These are phyloP conservation scores for Erodium texanum DNA, from an alignment of 441 rosid species.

Conservation along the genomic window DNA sequence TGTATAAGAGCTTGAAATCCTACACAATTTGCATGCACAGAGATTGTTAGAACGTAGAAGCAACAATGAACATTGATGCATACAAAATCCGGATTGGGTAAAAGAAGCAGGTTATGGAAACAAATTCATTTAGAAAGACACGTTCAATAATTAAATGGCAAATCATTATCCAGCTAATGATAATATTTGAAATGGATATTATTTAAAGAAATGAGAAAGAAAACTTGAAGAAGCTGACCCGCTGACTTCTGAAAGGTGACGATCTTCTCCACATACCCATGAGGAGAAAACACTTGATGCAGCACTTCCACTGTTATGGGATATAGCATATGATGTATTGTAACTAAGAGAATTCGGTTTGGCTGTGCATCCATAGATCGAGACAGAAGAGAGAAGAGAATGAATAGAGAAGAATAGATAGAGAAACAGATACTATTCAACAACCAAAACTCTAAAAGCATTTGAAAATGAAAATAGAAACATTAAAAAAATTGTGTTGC, in stretches of 20 bases:
- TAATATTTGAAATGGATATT: slow-evolving; percentile 14
- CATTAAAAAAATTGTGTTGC: slow-evolving; percentile 1
- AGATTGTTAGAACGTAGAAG: slow-evolving; percentile 11
- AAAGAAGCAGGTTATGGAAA: slow-evolving; percentile 13
- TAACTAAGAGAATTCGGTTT: slow-evolving; percentile 7
- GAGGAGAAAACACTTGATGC: slow-evolving; percentile 8
- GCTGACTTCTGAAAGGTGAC: slow-evolving; percentile 8
- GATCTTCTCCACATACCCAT: slow-evolving; percentile 5
- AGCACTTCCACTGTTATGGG: slow-evolving; percentile 4
- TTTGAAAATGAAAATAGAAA: neutral
- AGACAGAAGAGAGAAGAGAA: slow-evolving; percentile 51
- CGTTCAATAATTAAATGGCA: slow-evolving; percentile 9
- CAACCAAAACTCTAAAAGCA: slow-evolving; percentile 10
- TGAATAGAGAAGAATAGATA: slow-evolving; percentile 38
- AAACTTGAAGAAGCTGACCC: slow-evolving; percentile 21
- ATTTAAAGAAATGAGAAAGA: slow-evolving; percentile 24
- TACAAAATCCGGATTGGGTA: neutral
- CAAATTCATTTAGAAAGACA: slow-evolving; percentile 5
- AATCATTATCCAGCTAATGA: slow-evolving; percentile 14
- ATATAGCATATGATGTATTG: slow-evolving; percentile 3
- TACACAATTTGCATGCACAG: slow-evolving; percentile 24
- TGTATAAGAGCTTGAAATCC: slow-evolving; percentile 98
- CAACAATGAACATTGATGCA: neutral
- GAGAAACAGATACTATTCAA: slow-evolving; percentile 16
- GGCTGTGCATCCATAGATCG: slow-evolving; percentile 71